A percentile compares a stretch with the other conserved stretches of the same genome.
Evolutionary conservation across 2,329 filamentous ascomycete genomes (phyloP).

Genomic region (Calonectria pteridis): DNA sequence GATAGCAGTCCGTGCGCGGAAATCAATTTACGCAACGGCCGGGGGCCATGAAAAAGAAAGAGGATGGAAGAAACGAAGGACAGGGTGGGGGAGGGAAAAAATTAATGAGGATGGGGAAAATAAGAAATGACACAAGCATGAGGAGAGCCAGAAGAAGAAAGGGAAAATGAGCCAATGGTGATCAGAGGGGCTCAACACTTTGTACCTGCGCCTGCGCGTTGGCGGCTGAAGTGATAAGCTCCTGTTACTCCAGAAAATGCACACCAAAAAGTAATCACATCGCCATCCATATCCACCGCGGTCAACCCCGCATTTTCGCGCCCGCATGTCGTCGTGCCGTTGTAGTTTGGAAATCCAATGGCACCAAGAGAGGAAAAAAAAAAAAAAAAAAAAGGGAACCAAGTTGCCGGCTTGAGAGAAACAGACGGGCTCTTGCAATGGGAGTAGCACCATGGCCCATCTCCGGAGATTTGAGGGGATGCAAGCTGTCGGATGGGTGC

Average conservation of each 20-base stretch:
- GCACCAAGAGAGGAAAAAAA: too few relatives aligned
- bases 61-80: constrained; percentile 16
- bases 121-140: neutral
- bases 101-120: constrained; percentile 3
- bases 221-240: neutral
- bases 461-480: constrained; percentile 23
- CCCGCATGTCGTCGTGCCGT: neutral
- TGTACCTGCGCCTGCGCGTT: neutral
- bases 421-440: neutral
- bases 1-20: constrained; percentile 38
- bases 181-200: neutral
- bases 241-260: neutral
- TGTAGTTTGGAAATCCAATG: neutral
- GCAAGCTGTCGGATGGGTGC: constrained; percentile 4
- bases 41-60: constrained; percentile 4
- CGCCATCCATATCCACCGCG: neutral
- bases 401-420: neutral
- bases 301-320: constrained; percentile 3
- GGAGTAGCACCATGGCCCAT: constrained; percentile 11
- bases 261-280: neutral
- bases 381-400: too few relatives aligned
- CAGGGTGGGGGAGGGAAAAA: neutral
- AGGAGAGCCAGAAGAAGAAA: neutral
- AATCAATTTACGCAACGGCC: constrained; percentile 36
- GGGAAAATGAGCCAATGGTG: neutral